phyloP scores from a whole-genome alignment of 495 filamentous ascomycete genomes.

The Opeltia flavorubescens region DNA sequence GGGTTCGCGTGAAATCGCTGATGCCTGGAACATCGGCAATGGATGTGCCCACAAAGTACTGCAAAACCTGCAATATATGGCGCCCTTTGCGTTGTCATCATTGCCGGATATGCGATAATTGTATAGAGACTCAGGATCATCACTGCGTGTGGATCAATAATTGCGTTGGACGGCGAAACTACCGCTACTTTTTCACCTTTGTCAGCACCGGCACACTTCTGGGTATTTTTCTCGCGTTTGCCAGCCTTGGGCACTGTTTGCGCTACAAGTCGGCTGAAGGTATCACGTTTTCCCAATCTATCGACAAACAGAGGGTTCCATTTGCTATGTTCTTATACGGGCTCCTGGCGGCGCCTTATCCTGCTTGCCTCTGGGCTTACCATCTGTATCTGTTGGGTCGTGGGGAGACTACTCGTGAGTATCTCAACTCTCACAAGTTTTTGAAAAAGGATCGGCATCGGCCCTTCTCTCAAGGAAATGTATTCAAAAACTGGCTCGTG shows the following conservation, averaged over 20 bases:
- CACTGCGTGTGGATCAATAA: conserved; percentile 99
- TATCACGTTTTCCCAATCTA: conserved; percentile 50
- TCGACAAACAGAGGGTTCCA: conserved; percentile 58
- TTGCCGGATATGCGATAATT: conserved; percentile 92
- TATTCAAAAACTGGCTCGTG: conserved; percentile 64
- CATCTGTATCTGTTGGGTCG: conserved; percentile 80
- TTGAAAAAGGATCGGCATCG: conserved; percentile 78
- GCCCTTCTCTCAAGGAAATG: conserved; percentile 70
- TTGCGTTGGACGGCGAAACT: conserved; percentile 92
- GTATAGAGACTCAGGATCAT: conserved; percentile 93
- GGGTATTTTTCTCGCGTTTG: conserved; percentile 57
- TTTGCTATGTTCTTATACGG: conserved; percentile 85
- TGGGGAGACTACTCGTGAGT: conserved; percentile 91
- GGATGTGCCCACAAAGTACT: conserved; percentile 96
- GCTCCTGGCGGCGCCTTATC: conserved; percentile 61
- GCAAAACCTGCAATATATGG: conserved; percentile 94
- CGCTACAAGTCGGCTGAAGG: conserved; percentile 47
- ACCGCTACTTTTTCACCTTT: conserved; percentile 94
- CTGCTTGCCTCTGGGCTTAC: conserved; percentile 69
- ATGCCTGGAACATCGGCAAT: conserved; percentile 63
- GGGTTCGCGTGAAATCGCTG: conserved; percentile 75
- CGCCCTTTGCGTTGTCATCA: conserved; percentile 90
- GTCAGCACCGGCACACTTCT: conserved; percentile 63
- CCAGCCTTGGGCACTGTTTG: conserved; percentile 65
- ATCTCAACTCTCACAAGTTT: conserved; percentile 91